Conservation (phyloP, 305 asterid species). For the Plantago coronopus region DNA sequence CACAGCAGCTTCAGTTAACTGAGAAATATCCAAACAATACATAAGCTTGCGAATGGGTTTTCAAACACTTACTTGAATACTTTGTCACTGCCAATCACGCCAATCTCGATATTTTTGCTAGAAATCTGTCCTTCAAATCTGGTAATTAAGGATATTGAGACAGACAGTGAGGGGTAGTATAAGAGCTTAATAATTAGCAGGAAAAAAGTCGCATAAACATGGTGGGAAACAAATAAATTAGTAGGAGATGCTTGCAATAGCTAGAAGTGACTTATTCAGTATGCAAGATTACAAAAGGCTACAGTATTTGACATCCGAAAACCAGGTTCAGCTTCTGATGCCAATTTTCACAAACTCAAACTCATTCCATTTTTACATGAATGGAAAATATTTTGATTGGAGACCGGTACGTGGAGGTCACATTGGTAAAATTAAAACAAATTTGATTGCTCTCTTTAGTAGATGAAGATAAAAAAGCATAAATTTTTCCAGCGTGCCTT, state of each 20-base stretch:
- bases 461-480: background rate
- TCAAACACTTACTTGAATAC: conserved; percentile 47
- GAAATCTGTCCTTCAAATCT: conserved; percentile 97
- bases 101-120: conserved; percentile 89
- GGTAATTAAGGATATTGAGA: conserved; percentile 11
- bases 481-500: background rate
- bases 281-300: no score
- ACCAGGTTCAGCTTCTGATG: no score
- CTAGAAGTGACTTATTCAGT: no score
- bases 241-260: no score
- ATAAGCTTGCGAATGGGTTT: background rate
- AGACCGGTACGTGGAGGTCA: no score
- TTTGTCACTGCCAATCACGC: conserved; percentile 77
- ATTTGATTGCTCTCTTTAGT: conserved; percentile 1
- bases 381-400: no score
- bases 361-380: no score
- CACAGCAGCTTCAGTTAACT: background rate
- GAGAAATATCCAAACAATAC: background rate
- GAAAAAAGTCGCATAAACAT: no score
- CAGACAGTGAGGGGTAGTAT: background rate
- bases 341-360: no score
- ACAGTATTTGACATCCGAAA: no score
- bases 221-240: no score
- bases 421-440: conserved; percentile 6
- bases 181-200: no score